Conservation (phyloP, 495 filamentous ascomycete genomes). For the Penicillium paradoxum region DNA sequence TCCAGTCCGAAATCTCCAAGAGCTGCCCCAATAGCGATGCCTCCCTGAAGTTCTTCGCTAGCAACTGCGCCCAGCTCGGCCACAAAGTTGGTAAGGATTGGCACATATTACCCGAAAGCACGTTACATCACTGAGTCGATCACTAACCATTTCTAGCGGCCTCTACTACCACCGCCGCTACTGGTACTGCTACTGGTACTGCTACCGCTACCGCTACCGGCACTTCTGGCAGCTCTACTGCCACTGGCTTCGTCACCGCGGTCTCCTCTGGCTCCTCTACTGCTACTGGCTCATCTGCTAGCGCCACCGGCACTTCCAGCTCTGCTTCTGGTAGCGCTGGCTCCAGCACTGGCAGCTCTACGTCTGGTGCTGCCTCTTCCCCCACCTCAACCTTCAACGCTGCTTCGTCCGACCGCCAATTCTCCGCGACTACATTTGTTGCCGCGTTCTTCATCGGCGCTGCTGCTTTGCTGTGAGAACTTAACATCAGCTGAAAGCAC, state of each 20-base stretch:
- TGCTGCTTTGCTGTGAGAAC: conserved; percentile 33
- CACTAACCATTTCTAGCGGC: conserved; percentile 10
- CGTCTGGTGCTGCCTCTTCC: conserved; percentile 2
- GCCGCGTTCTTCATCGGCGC: conserved; percentile 38
- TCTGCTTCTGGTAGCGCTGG: conserved; percentile 3
- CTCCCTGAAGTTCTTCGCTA: conserved; percentile 30
- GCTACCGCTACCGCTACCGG: conserved; percentile 7
- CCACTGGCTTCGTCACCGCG: conserved; percentile 4
- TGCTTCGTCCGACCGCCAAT: conserved; percentile 23
- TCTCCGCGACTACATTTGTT: conserved; percentile 33
- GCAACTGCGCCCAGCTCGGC: conserved; percentile 28
- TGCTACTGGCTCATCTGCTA: conserved; percentile 7
- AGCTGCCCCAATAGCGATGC: conserved; percentile 26
- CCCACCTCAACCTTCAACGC: conserved; percentile 7
- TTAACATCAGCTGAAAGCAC: background rate
- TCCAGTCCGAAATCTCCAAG: conserved; percentile 27
- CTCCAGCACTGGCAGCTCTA: background rate
- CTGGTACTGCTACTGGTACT: conserved; percentile 21
- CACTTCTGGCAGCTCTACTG: conserved; percentile 4
- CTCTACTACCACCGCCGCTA: conserved; percentile 12
- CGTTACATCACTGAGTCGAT: background rate
- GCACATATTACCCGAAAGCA: background rate
- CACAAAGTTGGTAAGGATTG: conserved; percentile 34
- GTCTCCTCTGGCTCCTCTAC: conserved; percentile 12
- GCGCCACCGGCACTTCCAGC: background rate